Evolutionary conservation across 345 rosid species (phyloP), one percentile per base, ranked within the genome.

Genomic region (Citrus maxima): DNA sequence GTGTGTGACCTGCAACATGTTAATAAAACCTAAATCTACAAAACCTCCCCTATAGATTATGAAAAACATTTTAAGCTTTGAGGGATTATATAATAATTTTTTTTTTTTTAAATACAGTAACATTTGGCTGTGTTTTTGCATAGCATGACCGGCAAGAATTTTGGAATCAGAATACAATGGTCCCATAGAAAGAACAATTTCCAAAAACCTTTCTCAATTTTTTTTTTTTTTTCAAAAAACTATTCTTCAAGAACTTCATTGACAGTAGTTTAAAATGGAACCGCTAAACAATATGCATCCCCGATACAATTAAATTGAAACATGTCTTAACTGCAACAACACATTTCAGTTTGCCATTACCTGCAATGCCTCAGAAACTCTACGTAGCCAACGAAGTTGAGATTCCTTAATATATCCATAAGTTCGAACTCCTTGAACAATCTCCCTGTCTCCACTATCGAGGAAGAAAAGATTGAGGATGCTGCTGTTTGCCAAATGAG

Each of bases 341-440:
- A 19, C 32, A 37, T 67, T 42, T 66, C 51, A n/a, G 51, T 56
- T 63, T 59, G 46, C 7, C 25, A 30, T 12, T 84, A 92, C 96
- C 96, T 81, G 85, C 79, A 83, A 81, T 78, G 79, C 72, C 70
- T 71, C 64, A 67, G 92, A 89, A 78, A 85, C 61, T 73, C 85
- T 84, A 63, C 35, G 91, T 81, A 95, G 87, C 98, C 98, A 95
- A 70, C 0, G 77, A 77, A 93, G 97, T 78, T 95, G 98, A 68
- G 98, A 95, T 51, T 92, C 97, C 88, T 85, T 92, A 69, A 93
- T 93, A 90, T 92, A 95, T 66, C 98, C 98, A 74, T 93, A 93
- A 10, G 97, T 92, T 80, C 86, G 88, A 78, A 60, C 73, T 77
- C 98, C 98, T 83, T 81, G 86, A 75, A 90, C 86, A 60, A 63